Evolutionary conservation across 2,329 filamentous ascomycete genomes (phyloP).

Genomic region (Sporothrix pseudoabietina): DNA sequence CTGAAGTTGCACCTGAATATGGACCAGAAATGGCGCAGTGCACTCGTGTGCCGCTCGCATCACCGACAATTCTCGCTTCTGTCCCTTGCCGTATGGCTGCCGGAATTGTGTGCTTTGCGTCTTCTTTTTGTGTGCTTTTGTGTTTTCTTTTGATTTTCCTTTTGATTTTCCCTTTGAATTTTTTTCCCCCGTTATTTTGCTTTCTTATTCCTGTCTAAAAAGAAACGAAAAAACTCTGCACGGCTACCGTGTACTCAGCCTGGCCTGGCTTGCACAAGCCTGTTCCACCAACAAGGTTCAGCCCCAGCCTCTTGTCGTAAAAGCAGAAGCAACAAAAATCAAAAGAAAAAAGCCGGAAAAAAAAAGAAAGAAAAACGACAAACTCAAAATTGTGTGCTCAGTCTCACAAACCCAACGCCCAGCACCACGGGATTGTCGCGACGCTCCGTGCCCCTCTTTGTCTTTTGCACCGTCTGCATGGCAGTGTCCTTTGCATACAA

Average conservation of each 20-base stretch:
- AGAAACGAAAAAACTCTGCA: constrained; percentile 27
- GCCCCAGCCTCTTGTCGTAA: neutral
- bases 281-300: neutral
- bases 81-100: neutral
- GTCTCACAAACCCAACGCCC: neutral
- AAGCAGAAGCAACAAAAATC: neutral
- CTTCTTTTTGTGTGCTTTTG: neutral
- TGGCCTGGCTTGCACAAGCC: neutral
- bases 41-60: neutral
- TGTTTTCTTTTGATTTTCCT: constrained; percentile 17
- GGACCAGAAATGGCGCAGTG: neutral
- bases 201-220: neutral
- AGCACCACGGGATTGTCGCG: neutral
- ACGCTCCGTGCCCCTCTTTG: neutral
- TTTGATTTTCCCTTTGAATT: too few relatives aligned
- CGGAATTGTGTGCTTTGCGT: neutral
- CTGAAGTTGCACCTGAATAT: neutral
- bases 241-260: neutral
- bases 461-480: constrained; percentile 1
- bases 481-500: constrained; percentile 3
- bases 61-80: neutral
- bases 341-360: neutral
- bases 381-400: neutral
- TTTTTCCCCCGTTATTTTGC: neutral
- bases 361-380: neutral